Evolutionary conservation across 2,329 filamentous ascomycete genomes (phyloP).

Genomic region (Aspergillus flavus): DNA sequence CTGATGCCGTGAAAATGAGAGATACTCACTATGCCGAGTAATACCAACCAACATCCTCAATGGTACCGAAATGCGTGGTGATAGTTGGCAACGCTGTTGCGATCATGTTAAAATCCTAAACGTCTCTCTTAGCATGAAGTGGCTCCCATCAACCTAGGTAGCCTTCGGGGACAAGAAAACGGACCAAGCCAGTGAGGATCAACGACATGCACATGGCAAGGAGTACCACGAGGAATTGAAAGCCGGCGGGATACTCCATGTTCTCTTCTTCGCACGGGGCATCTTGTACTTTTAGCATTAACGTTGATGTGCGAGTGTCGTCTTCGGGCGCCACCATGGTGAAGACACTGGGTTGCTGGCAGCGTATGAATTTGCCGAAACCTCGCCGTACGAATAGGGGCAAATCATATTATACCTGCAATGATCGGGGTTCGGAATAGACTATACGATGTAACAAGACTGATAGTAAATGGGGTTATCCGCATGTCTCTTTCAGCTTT

Average conservation of each 20-base stretch:
- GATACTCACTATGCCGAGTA: conserved; percentile 6
- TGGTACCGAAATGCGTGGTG: conserved; percentile 4
- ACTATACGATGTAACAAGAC: background rate
- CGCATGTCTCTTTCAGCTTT: background rate
- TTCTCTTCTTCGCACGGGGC: background rate
- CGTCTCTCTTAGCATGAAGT: background rate
- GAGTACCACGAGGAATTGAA: background rate
- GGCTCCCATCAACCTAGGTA: no score
- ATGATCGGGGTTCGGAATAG: background rate
- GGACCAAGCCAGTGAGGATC: background rate
- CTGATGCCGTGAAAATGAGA: background rate
- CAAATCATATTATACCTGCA: background rate
- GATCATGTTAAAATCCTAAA: conserved; percentile 10
- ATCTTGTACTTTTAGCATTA: background rate
- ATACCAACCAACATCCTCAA: conserved; percentile 10
- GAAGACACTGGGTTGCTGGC: background rate
- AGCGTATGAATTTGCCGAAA: background rate
- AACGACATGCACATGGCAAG: background rate
- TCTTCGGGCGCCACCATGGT: background rate
- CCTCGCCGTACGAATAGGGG: no score
- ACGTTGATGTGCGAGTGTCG: background rate
- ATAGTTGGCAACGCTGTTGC: conserved; percentile 11
- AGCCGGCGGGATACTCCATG: background rate
- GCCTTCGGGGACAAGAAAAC: background rate
- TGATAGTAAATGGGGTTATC: background rate